These are phyloP conservation scores for Claviceps citrina DNA, from an alignment of 2,329 filamentous ascomycete species.

Conservation along the genomic window DNA sequence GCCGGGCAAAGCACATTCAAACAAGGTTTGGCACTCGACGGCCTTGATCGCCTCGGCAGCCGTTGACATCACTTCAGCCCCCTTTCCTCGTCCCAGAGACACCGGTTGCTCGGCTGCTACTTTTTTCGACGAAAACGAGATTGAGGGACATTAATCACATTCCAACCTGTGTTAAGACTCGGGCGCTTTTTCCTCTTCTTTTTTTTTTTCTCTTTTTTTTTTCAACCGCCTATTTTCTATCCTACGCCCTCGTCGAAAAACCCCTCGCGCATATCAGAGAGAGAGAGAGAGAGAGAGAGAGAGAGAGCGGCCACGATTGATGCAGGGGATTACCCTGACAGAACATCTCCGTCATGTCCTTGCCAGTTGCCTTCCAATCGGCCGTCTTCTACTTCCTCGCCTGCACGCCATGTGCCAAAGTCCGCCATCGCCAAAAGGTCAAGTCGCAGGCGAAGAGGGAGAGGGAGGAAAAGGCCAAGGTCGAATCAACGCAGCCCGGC, in stretches of 20 bases:
- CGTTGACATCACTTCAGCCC: too few relatives aligned
- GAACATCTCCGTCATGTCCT: slow-evolving; percentile 21
- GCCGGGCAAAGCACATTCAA: too few relatives aligned
- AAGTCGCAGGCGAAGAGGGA: slow-evolving; percentile 55
- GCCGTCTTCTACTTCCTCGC: slow-evolving; percentile 64
- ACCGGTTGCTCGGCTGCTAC: too few relatives aligned
- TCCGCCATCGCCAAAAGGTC: slow-evolving; percentile 52
- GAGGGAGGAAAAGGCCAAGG: slow-evolving; percentile 46
- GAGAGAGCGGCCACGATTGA: slow-evolving; percentile 4
- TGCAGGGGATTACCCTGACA: slow-evolving; percentile 1
- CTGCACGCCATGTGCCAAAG: slow-evolving; percentile 63
- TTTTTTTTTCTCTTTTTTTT: background rate
- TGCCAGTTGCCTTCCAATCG: slow-evolving; percentile 52
- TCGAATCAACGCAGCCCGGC: slow-evolving; percentile 54
- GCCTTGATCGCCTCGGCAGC: too few relatives aligned
- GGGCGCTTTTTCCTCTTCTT: background rate
- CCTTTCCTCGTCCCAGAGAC: too few relatives aligned
- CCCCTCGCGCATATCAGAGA: too few relatives aligned
- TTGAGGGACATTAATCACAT: too few relatives aligned
- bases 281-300: background rate
- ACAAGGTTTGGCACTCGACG: too few relatives aligned
- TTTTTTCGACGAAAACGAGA: too few relatives aligned
- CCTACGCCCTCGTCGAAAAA: too few relatives aligned
- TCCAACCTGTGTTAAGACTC: too few relatives aligned
- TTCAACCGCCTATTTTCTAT: background rate